Evolutionary conservation across 2,329 filamentous ascomycete species (phyloP).

Genomic region (Talaromyces sp.): DNA sequence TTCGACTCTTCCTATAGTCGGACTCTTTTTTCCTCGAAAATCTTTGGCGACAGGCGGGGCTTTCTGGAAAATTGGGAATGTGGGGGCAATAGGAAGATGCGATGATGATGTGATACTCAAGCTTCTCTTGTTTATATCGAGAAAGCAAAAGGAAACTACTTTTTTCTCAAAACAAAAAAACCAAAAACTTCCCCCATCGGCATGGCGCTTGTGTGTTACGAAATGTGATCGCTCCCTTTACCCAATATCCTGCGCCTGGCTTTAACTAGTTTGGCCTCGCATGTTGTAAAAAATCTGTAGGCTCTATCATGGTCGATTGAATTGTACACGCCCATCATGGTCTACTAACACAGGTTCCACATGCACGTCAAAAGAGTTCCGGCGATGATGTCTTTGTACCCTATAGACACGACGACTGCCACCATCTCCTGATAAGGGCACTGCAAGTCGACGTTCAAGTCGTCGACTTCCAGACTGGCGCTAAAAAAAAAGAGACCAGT

Average conservation of each 20-base stretch:
- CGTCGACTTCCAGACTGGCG: too few relatives aligned
- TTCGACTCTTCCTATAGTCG: conserved; percentile 29
- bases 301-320: too few relatives aligned
- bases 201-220: conserved; percentile 20
- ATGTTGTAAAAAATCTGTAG: not conserved
- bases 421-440: too few relatives aligned
- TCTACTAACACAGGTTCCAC: too few relatives aligned
- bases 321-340: too few relatives aligned
- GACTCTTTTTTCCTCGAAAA: conserved; percentile 17
- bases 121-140: conserved; percentile 33
- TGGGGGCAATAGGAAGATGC: conserved; percentile 29
- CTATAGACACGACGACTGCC: not conserved
- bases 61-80: conserved; percentile 20
- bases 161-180: conserved; percentile 25
- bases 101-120: conserved; percentile 35
- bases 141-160: conserved; percentile 32
- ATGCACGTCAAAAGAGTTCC: too few relatives aligned
- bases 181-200: conserved; percentile 15
- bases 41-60: conserved; percentile 18
- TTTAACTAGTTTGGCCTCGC: not conserved
- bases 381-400: too few relatives aligned
- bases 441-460: too few relatives aligned
- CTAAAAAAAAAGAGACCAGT: too few relatives aligned
- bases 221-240: conserved; percentile 19
- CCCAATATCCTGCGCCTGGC: not conserved